Percentiles rank a stretch among this genome's conserved stretches.
phyloP scores from a whole-genome alignment of 1,139 yeast species.

The Candida tropicalis region DNA sequence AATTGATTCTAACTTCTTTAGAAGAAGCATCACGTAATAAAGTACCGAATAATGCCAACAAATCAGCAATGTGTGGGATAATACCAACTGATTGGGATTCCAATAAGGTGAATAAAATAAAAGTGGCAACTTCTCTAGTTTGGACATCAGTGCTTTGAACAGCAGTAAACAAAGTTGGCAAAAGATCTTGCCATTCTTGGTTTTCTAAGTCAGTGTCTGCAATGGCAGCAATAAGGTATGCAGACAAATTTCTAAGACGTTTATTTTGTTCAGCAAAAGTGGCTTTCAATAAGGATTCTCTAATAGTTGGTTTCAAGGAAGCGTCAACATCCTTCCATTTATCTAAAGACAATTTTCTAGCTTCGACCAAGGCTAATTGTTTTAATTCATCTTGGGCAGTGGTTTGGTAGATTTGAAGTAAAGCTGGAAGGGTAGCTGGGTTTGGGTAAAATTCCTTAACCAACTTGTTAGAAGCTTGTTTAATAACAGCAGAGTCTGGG shows the following conservation, averaged over 20 bases:
- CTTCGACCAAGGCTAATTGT: constrained; percentile 95
- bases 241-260: constrained; percentile 82
- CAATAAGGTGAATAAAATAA: constrained; percentile 72
- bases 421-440: constrained; percentile 75
- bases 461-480: constrained; percentile 77
- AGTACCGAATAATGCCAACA: constrained; percentile 65
- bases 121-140: constrained; percentile 84
- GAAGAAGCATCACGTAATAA: constrained; percentile 72
- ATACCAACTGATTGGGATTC: constrained; percentile 74
- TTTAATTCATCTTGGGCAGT: constrained; percentile 62
- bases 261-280: constrained; percentile 62
- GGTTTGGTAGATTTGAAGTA: constrained; percentile 77
- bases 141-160: constrained; percentile 60
- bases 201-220: constrained; percentile 72
- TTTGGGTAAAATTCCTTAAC: constrained; percentile 75
- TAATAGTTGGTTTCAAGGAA: constrained; percentile 58
- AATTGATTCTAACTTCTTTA: constrained; percentile 75
- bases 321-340: constrained; percentile 71
- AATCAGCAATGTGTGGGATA: constrained; percentile 62
- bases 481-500: constrained; percentile 77
- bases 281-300: constrained; percentile 65
- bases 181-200: constrained; percentile 75
- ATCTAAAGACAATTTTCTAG: constrained; percentile 74
- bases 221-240: constrained; percentile 87
- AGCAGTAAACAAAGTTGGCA: constrained; percentile 70